Evolutionary conservation across 768 basidiomycete species (phyloP).

Genomic region (Lactarius sanguifluus): DNA sequence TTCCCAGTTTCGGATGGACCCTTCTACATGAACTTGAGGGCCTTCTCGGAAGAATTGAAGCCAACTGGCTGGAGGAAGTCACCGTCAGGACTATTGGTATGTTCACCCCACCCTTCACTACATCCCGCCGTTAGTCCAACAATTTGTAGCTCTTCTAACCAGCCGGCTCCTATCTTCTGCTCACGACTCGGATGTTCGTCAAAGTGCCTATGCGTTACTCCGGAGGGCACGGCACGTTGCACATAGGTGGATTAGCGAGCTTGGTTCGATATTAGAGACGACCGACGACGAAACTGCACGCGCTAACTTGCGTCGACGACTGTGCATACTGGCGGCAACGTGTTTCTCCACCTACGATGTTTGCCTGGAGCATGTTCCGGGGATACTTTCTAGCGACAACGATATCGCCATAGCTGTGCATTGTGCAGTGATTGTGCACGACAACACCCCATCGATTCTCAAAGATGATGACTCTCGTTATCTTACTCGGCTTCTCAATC

Average conservation of each 20-base stretch:
- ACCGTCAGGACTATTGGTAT: conserved; percentile 16
- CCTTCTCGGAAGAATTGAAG: conserved; percentile 39
- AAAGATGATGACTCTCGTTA: neutral
- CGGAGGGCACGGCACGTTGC: conserved; percentile 3
- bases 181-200: neutral
- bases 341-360: conserved; percentile 15
- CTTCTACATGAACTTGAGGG: conserved; percentile 40
- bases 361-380: neutral
- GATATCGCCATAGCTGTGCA: conserved; percentile 15
- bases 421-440: conserved; percentile 18
- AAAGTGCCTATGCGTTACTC: conserved; percentile 4
- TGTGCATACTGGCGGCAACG: conserved; percentile 15
- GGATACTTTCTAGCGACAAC: neutral
- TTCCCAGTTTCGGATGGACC: conserved; percentile 37
- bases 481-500: conserved; percentile 3
- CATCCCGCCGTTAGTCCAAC: neutral
- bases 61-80: conserved; percentile 41
- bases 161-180: conserved; percentile 17
- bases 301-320: neutral
- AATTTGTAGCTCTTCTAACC: conserved; percentile 2
- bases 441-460: conserved; percentile 3
- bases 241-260: conserved; percentile 11
- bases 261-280: neutral
- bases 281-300: conserved; percentile 4
- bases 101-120: neutral